Percentiles rank a stretch among this genome's conserved stretches.
Conservation (phyloP, 805 yeast genomes). For the Yamadazyma olivae region DNA sequence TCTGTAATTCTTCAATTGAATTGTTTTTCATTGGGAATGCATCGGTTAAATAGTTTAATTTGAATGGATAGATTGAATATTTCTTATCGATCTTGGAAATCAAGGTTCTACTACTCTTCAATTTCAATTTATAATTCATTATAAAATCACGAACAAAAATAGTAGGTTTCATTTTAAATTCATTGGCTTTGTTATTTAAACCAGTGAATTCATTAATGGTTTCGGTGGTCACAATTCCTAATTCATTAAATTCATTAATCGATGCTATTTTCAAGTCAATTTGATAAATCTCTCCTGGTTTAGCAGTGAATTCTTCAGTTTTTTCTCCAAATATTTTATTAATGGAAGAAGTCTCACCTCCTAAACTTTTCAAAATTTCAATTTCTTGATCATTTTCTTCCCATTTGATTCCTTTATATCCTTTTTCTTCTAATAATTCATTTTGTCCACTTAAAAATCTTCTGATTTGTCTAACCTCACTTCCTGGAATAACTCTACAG, state of each 20-base stretch:
- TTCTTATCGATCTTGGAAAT: slow-evolving; percentile 67
- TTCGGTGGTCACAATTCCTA: slow-evolving; percentile 69
- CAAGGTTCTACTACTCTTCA: slow-evolving; percentile 70
- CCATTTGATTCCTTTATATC: slow-evolving; percentile 91
- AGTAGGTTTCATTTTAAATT: slow-evolving; percentile 61
- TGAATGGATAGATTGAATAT: slow-evolving; percentile 88
- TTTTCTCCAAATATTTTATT: slow-evolving; percentile 6
- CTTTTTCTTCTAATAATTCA: slow-evolving; percentile 86
- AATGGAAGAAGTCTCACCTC: not conserved
- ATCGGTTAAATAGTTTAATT: slow-evolving; percentile 67
- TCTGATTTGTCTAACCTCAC: slow-evolving; percentile 86
- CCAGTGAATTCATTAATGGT: slow-evolving; percentile 64
- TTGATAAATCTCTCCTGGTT: slow-evolving; percentile 81
- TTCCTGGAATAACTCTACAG: slow-evolving; percentile 88
- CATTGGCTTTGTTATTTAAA: slow-evolving; percentile 50
- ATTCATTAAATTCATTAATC: slow-evolving; percentile 46
- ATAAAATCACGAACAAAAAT: slow-evolving; percentile 84
- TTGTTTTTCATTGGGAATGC: slow-evolving; percentile 54
- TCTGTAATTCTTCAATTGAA: slow-evolving; percentile 35
- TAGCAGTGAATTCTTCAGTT: slow-evolving; percentile 52
- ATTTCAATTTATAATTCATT: slow-evolving; percentile 70
- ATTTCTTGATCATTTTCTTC: slow-evolving; percentile 78
- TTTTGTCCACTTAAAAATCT: slow-evolving; percentile 96
- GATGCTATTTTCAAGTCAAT: slow-evolving; percentile 84
- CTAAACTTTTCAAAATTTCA: slow-evolving; percentile 40